phyloP scores from a whole-genome alignment of 2,329 filamentous ascomycete species.

The Diaporthe ampelina region DNA sequence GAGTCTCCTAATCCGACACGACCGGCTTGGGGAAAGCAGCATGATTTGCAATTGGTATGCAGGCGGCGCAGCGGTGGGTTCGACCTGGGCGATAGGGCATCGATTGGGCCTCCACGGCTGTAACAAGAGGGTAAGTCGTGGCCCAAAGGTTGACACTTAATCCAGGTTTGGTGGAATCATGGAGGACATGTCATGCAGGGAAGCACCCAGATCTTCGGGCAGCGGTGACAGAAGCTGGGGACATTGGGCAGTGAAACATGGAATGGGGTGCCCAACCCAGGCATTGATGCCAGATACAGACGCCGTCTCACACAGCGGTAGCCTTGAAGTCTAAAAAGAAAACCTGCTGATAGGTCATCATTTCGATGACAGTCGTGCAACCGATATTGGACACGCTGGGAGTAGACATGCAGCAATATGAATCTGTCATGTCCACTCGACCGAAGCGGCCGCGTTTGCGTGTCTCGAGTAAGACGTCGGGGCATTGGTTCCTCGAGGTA shows the following conservation, averaged over 20 bases:
- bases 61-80: conserved; percentile 33
- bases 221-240: conserved; percentile 40
- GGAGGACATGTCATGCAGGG: conserved; percentile 37
- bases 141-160: conserved; percentile 37
- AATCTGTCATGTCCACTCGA: conserved; percentile 13
- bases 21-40: conserved; percentile 16
- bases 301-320: conserved; percentile 38
- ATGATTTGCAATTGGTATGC: conserved; percentile 37
- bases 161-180: conserved; percentile 21
- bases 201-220: conserved; percentile 37
- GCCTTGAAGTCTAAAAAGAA: conserved; percentile 30
- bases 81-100: conserved; percentile 34
- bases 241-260: conserved; percentile 42
- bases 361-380: conserved; percentile 5
- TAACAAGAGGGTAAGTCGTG: conserved; percentile 39
- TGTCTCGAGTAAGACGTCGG: conserved; percentile 11
- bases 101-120: conserved; percentile 40
- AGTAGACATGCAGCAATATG: conserved; percentile 11
- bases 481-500: neutral
- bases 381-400: conserved; percentile 20
- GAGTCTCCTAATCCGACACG: conserved; percentile 16
- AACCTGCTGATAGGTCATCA: conserved; percentile 34
- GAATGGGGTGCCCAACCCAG: conserved; percentile 41
- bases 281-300: conserved; percentile 43
- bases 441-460: conserved; percentile 19